Evolutionary conservation across 495 filamentous ascomycete species (phyloP).

Genomic region (Ramalina intermedia): DNA sequence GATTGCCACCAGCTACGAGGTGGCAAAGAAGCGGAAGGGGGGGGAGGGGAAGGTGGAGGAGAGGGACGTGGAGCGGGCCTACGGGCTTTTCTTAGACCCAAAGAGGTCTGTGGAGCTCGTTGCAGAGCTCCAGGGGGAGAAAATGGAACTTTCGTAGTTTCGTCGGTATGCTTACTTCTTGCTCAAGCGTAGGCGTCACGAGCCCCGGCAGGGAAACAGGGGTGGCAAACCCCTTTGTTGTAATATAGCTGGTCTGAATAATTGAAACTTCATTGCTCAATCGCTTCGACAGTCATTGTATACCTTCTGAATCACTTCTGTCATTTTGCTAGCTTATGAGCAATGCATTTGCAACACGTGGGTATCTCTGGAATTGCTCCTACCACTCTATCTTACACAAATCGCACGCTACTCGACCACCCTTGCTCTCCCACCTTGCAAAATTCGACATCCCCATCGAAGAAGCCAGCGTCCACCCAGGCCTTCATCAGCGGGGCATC

Average conservation of each 20-base stretch:
- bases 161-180: not conserved
- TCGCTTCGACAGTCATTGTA: too few species aligned
- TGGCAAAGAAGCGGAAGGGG: conserved; percentile 64
- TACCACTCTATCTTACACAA: conserved; percentile 33
- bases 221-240: too few species aligned
- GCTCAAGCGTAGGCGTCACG: conserved; percentile 7
- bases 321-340: too few species aligned
- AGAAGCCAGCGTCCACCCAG: conserved; percentile 85
- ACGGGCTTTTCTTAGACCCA: conserved; percentile 84
- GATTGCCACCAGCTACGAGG: conserved; percentile 80
- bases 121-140: conserved; percentile 46
- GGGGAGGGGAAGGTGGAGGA: conserved; percentile 62
- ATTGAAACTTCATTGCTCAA: too few species aligned
- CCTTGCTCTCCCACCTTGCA: conserved; percentile 28
- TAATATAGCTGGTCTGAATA: too few species aligned
- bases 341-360: not conserved
- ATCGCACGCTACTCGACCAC: conserved; percentile 50
- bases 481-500: conserved; percentile 69
- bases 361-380: not conserved
- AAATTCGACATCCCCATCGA: conserved; percentile 88
- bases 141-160: conserved; percentile 59
- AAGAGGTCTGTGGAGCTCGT: conserved; percentile 81
- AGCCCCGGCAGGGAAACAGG: not conserved
- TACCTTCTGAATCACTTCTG: too few species aligned
- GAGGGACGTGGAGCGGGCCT: conserved; percentile 85